Conservation (phyloP, 2,329 filamentous ascomycete species). For the Clarireedia hainanense region DNA sequence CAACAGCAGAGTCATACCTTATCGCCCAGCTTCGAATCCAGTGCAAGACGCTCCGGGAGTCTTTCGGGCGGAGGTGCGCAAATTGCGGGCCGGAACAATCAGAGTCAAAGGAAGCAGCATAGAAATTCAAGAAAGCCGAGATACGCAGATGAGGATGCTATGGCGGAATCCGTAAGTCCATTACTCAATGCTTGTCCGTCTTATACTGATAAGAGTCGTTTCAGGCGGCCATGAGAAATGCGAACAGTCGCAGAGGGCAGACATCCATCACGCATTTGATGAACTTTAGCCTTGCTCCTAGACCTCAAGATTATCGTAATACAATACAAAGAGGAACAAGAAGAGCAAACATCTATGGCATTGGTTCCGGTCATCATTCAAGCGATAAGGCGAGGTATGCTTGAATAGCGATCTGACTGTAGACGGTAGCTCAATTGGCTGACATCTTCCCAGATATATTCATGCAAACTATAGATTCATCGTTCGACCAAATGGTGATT, state of each 20-base stretch:
- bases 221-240: constrained; percentile 47
- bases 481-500: constrained; percentile 74
- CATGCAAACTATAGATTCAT: constrained; percentile 98
- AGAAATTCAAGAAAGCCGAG: constrained; percentile 70
- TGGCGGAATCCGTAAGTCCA: constrained; percentile 65
- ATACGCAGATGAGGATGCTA: constrained; percentile 74
- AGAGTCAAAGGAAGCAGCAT: constrained; percentile 73
- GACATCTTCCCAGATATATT: constrained; percentile 53
- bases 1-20: constrained; percentile 23
- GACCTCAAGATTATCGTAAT: constrained; percentile 51
- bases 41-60: constrained; percentile 21
- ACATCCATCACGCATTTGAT: constrained; percentile 96
- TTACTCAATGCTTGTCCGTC: neutral
- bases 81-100: constrained; percentile 56
- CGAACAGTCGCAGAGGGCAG: constrained; percentile 74
- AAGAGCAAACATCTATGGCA: constrained; percentile 71
- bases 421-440: neutral
- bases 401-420: neutral
- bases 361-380: constrained; percentile 83
- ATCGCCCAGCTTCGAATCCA: constrained; percentile 25
- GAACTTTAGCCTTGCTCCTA: constrained; percentile 76
- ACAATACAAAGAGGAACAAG: constrained; percentile 42
- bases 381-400: constrained; percentile 79
- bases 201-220: constrained; percentile 10
- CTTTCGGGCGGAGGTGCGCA: constrained; percentile 11